These are phyloP conservation scores for Pythium plurisporium DNA, from an alignment of 352 stramenopile genomes.

Conservation along the genomic window DNA sequence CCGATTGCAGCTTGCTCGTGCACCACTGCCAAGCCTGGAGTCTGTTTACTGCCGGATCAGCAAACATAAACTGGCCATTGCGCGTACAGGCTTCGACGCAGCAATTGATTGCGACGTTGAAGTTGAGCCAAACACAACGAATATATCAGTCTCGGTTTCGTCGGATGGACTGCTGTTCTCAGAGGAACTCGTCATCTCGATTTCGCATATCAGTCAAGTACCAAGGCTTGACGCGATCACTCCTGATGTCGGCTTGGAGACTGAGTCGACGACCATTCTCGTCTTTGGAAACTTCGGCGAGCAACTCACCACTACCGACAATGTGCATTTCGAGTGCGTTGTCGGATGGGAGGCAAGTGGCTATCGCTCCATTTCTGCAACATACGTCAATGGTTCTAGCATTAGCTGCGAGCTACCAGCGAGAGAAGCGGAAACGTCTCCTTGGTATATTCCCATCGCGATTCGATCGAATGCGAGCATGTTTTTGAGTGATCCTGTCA, in stretches of 20 bases:
- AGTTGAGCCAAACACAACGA: not conserved
- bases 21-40: not conserved
- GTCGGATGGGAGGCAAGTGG: slow-evolving; percentile 30
- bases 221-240: not conserved
- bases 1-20: not conserved
- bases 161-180: slow-evolving; percentile 10
- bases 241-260: slow-evolving; percentile 5
- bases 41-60: slow-evolving; percentile 5
- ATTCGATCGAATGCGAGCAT: slow-evolving; percentile 20
- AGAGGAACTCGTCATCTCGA: not conserved
- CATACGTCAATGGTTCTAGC: slow-evolving; percentile 23
- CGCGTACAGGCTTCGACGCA: not conserved
- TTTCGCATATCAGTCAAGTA: not conserved
- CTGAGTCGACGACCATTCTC: not conserved
- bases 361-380: not conserved
- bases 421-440: slow-evolving; percentile 4
- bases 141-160: not conserved
- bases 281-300: slow-evolving; percentile 1
- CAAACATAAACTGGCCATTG: not conserved
- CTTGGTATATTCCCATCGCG: slow-evolving; percentile 27
- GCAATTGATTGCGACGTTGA: not conserved
- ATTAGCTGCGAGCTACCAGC: slow-evolving; percentile 27
- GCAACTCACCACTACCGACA: not conserved
- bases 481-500: slow-evolving; percentile 31
- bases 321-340: slow-evolving; percentile 18